These are phyloP conservation scores for Persicaria tinctoria DNA, from an alignment of 148 eudicot species.

Conservation along the genomic window DNA sequence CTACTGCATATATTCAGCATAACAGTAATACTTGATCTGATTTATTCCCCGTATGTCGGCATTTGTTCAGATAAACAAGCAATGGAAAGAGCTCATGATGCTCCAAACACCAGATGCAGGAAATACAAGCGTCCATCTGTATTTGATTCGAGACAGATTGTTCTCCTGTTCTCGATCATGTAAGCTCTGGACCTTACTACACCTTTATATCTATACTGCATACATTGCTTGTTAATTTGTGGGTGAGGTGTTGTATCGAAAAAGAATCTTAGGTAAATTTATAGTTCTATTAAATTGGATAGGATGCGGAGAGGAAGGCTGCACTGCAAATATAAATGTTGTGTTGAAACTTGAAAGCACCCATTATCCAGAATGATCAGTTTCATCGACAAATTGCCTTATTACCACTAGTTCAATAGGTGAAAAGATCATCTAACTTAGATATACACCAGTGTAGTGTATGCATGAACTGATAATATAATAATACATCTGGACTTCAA, in stretches of 20 bases:
- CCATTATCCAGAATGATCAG: too few species aligned
- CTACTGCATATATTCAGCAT: not conserved
- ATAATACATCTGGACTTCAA: too few species aligned
- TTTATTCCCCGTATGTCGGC: not conserved
- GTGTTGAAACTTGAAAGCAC: not conserved
- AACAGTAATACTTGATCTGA: not conserved
- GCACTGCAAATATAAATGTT: not conserved
- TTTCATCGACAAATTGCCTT: too few species aligned
- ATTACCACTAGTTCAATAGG: not conserved
- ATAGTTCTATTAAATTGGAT: not conserved
- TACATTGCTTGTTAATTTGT: not conserved
- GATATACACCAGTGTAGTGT: too few species aligned
- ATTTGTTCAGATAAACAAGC: constrained; percentile 40
- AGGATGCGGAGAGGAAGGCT: not conserved
- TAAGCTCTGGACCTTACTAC: constrained; percentile 30
- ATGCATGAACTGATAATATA: too few species aligned
- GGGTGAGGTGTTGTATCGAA: too few species aligned
- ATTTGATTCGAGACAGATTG: constrained; percentile 74
- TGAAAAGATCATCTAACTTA: not conserved
- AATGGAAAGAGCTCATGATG: constrained; percentile 44
- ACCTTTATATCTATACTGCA: not conserved
- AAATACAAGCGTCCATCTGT: constrained; percentile 64
- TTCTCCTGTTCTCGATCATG: constrained; percentile 74
- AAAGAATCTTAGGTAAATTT: not conserved
- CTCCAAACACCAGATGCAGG: constrained; percentile 51